Percentiles rank a stretch among this genome's conserved stretches.
Evolutionary conservation across 805 yeast genomes (phyloP).

Genomic region (Tetrapisispora fleetii): DNA sequence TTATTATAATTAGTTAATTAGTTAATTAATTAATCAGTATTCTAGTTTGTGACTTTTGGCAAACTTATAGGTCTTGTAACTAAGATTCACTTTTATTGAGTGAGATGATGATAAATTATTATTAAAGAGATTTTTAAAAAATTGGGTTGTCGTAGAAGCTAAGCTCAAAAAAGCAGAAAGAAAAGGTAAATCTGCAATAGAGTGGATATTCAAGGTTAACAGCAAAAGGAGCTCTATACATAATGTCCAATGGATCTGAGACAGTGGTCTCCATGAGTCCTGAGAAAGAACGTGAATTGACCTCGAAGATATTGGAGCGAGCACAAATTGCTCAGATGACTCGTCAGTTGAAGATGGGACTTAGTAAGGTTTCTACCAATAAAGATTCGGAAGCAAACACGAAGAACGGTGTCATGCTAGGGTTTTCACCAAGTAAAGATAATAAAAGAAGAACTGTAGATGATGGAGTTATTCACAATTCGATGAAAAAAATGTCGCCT

Average conservation of each 20-base stretch:
- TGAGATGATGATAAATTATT: too few species aligned
- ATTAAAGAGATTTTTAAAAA: too few species aligned
- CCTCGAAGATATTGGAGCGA: slow-evolving; percentile 25
- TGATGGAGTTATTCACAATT: background rate
- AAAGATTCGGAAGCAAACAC: background rate
- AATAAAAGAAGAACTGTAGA: background rate
- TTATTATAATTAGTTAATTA: too few species aligned
- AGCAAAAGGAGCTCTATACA: background rate
- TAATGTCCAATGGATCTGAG: background rate
- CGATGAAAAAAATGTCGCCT: slow-evolving; percentile 2
- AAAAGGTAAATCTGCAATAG: too few species aligned
- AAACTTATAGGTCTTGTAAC: too few species aligned
- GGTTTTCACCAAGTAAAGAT: background rate
- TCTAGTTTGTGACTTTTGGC: too few species aligned
- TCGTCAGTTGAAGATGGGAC: slow-evolving; percentile 26
- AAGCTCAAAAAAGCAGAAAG: too few species aligned
- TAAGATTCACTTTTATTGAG: too few species aligned
- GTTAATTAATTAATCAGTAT: too few species aligned
- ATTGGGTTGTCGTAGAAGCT: too few species aligned
- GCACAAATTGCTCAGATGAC: slow-evolving; percentile 31
- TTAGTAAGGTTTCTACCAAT: slow-evolving; percentile 22
- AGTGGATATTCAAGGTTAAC: background rate
- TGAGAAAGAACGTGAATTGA: slow-evolving; percentile 26
- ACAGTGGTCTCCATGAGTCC: slow-evolving; percentile 8
- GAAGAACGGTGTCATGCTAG: background rate